These are phyloP conservation scores for Amylocarpus encephaloides DNA, from an alignment of 2,329 filamentous ascomycete species.

Conservation along the genomic window DNA sequence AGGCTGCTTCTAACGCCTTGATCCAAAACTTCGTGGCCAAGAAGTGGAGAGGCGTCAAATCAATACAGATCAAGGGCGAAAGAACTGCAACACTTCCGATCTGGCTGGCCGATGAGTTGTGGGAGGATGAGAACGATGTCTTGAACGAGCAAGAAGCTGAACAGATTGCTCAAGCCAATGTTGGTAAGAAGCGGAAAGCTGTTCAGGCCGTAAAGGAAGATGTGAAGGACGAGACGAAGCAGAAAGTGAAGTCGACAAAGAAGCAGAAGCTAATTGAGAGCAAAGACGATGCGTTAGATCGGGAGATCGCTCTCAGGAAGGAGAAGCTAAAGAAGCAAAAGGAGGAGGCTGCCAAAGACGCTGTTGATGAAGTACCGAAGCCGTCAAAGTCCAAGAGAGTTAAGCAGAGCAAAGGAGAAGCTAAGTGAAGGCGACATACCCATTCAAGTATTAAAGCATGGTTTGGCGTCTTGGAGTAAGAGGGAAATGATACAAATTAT, in stretches of 20 bases:
- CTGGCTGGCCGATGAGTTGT: conserved; percentile 89
- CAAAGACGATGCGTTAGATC: conserved; percentile 32
- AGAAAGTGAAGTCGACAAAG: conserved; percentile 35
- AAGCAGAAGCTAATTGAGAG: conserved; percentile 28
- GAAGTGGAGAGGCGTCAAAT: conserved; percentile 80
- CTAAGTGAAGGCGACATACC: not conserved
- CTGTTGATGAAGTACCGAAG: conserved; percentile 22
- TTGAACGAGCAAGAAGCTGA: conserved; percentile 48
- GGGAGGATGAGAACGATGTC: conserved; percentile 72
- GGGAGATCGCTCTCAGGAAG: conserved; percentile 32
- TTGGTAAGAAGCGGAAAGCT: conserved; percentile 52
- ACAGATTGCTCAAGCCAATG: conserved; percentile 36
- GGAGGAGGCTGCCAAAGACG: conserved; percentile 26
- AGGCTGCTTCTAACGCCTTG: conserved; percentile 61
- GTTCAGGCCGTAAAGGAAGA: conserved; percentile 28
- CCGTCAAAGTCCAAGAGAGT: conserved; percentile 7
- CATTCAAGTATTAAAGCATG: not conserved
- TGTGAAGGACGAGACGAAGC: conserved; percentile 25
- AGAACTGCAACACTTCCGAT: conserved; percentile 80
- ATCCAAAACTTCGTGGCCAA: conserved; percentile 76
- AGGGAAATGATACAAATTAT: not conserved
- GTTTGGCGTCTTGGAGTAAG: conserved; percentile 9
- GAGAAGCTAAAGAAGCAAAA: conserved; percentile 34
- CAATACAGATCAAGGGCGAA: conserved; percentile 84
- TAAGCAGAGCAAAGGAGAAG: conserved; percentile 2